Conservation (phyloP, 2,329 filamentous ascomycete species). For the Peltaster fructicola region DNA sequence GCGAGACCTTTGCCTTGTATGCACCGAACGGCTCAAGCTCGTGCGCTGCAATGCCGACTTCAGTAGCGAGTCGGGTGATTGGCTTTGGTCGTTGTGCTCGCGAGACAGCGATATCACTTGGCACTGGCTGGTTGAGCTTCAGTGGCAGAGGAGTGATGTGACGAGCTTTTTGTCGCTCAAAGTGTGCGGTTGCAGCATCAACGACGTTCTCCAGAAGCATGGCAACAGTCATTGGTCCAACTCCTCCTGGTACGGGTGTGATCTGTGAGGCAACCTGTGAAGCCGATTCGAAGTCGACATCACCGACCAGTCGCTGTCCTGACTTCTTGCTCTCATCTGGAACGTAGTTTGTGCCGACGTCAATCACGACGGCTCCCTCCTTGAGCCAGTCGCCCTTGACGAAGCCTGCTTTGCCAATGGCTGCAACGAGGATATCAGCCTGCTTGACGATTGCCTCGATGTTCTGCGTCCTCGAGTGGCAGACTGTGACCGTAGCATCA, state of each 20-base stretch:
- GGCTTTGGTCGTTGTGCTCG: slow-evolving; percentile 79
- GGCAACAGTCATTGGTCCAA: slow-evolving; percentile 96
- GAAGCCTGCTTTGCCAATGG: slow-evolving; percentile 73
- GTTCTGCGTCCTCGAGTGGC: slow-evolving; percentile 72
- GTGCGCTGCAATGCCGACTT: slow-evolving; percentile 72
- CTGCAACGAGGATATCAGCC: slow-evolving; percentile 80
- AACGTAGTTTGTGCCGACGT: slow-evolving; percentile 94
- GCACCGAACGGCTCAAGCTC: slow-evolving; percentile 91
- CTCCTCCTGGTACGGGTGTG: slow-evolving; percentile 89
- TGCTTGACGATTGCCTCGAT: slow-evolving; percentile 57
- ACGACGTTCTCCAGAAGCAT: slow-evolving; percentile 96
- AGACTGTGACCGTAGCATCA: slow-evolving; percentile 90
- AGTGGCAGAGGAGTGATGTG: slow-evolving; percentile 69
- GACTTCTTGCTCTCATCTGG: slow-evolving; percentile 80
- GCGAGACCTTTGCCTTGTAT: slow-evolving; percentile 89
- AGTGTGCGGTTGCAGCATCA: slow-evolving; percentile 63
- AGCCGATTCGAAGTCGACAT: slow-evolving; percentile 82
- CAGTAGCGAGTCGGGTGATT: slow-evolving; percentile 66
- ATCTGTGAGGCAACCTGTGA: slow-evolving; percentile 76
- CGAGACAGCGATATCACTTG: slow-evolving; percentile 90
- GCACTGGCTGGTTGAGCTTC: slow-evolving; percentile 61
- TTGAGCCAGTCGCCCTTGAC: slow-evolving; percentile 95
- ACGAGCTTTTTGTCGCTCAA: slow-evolving; percentile 65
- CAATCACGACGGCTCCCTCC: slow-evolving; percentile 84
- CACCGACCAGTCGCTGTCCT: slow-evolving; percentile 78